Conservation (phyloP, 768 basidiomycete species). For the Kwoniella dejecticola region DNA sequence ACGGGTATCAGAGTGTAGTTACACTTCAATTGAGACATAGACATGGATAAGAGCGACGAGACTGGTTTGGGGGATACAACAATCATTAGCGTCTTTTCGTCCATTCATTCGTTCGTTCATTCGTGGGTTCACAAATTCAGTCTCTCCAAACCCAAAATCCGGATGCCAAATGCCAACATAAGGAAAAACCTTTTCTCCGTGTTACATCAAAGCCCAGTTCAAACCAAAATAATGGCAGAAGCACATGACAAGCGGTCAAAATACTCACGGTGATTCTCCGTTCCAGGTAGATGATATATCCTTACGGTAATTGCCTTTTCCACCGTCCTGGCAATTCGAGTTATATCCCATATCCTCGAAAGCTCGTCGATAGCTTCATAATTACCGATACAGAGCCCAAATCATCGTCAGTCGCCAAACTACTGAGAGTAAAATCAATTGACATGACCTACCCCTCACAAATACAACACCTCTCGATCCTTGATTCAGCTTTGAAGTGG, state of each 20-base stretch:
- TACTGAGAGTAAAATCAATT: neutral
- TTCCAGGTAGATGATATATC: conserved; percentile 16
- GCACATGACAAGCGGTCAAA: too few species aligned
- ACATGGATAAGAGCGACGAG: neutral
- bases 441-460: neutral
- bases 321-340: neutral
- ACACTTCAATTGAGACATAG: too few species aligned
- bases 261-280: neutral
- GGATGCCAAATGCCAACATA: neutral
- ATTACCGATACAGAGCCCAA: neutral
- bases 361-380: neutral
- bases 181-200: neutral
- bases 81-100: too few species aligned
- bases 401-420: too few species aligned
- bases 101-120: too few species aligned
- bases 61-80: too few species aligned
- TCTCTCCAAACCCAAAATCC: too few species aligned
- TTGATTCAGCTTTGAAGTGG: conserved; percentile 9
- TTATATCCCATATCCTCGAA: neutral
- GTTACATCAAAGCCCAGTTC: neutral
- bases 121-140: too few species aligned
- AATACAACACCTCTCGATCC: conserved; percentile 29
- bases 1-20: conserved; percentile 32
- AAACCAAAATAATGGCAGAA: too few species aligned
- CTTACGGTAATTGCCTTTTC: conserved; percentile 7